phyloP scores from a whole-genome alignment of 805 yeast species.

The Saturnispora bothae region DNA sequence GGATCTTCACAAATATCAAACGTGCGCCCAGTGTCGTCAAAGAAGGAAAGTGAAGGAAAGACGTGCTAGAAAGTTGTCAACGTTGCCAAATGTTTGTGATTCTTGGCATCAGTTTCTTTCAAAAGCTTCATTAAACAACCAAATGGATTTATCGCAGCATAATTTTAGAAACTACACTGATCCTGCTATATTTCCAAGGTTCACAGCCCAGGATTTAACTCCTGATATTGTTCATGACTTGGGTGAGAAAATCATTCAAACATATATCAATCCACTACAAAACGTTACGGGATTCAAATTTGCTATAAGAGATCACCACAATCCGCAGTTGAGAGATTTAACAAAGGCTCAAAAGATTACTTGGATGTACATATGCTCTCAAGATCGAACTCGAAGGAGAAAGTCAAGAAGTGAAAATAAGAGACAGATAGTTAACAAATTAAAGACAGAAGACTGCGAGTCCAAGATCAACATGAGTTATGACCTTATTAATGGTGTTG shows the following conservation, averaged over 20 bases:
- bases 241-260: conserved; percentile 27
- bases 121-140: conserved; percentile 27
- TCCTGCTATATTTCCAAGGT: conserved; percentile 26
- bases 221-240: conserved; percentile 25
- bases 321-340: conserved; percentile 22
- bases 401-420: conserved; percentile 32
- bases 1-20: conserved; percentile 30
- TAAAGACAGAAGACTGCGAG: conserved; percentile 32
- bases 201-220: conserved; percentile 23
- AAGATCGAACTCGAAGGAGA: conserved; percentile 33
- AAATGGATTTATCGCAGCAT: conserved; percentile 28
- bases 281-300: conserved; percentile 32
- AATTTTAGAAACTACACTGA: conserved; percentile 27
- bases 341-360: conserved; percentile 31
- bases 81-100: conserved; percentile 27
- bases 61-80: conserved; percentile 22
- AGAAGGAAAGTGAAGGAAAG: conserved; percentile 29
- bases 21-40: conserved; percentile 31
- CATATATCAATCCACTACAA: conserved; percentile 33
- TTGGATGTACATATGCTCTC: conserved; percentile 37
- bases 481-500: conserved; percentile 28
- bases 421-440: conserved; percentile 29
- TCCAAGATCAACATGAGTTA: conserved; percentile 31
- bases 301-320: conserved; percentile 36
- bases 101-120: conserved; percentile 26